phyloP scores from a whole-genome alignment of 805 yeast genomes.

The Candida ascalaphidarum region DNA sequence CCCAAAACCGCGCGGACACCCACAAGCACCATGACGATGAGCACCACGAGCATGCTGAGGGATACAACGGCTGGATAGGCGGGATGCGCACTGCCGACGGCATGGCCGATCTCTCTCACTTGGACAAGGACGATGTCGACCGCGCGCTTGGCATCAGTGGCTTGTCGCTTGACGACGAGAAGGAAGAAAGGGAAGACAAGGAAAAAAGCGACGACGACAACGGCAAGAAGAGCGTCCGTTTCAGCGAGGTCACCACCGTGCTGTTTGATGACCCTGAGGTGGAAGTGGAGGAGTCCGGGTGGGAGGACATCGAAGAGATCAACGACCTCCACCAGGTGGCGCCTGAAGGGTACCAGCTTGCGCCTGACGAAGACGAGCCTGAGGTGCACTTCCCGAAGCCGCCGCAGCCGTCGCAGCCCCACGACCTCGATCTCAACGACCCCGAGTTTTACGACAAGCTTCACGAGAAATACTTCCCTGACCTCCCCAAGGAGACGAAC shows the following conservation, averaged over 20 bases:
- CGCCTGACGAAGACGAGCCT: conserved; percentile 26
- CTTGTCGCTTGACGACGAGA: conserved; percentile 8
- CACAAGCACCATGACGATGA: conserved; percentile 5
- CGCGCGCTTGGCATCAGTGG: conserved; percentile 24
- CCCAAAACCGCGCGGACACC: conserved; percentile 35
- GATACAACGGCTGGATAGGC: conserved; percentile 34
- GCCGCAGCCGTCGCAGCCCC: conserved; percentile 13
- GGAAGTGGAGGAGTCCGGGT: conserved; percentile 26
- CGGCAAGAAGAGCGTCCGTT: conserved; percentile 20
- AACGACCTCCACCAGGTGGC: conserved; percentile 38
- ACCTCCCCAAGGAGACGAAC: conserved; percentile 72
- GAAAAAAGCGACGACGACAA: conserved; percentile 3
- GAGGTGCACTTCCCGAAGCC: conserved; percentile 66
- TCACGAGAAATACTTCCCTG: conserved; percentile 83
- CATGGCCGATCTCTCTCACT: conserved; percentile 18
- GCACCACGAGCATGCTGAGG: conserved; percentile 28
- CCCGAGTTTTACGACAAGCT: conserved; percentile 72
- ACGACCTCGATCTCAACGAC: conserved; percentile 55
- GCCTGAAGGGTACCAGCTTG: conserved; percentile 33
- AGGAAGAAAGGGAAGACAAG: conserved; percentile 1
- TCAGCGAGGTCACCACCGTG: conserved; percentile 21
- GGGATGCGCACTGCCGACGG: conserved; percentile 30
- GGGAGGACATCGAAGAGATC: conserved; percentile 43
- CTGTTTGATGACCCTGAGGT: conserved; percentile 18
- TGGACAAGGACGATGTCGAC: conserved; percentile 28